Evolutionary conservation across 2,329 filamentous ascomycete genomes (phyloP).

Genomic region (Falciphora oryzae): DNA sequence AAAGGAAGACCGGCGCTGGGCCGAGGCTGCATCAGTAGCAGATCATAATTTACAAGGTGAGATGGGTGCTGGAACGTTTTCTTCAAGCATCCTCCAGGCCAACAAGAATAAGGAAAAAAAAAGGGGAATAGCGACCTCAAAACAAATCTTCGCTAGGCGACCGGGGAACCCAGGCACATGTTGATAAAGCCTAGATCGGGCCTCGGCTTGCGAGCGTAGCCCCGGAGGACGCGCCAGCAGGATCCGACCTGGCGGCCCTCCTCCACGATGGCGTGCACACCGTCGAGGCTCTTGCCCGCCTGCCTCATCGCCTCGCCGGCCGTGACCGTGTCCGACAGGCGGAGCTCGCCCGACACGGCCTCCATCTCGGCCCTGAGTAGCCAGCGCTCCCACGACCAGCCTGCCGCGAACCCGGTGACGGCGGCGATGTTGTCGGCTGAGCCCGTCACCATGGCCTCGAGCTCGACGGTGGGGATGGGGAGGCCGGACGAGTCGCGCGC

Average conservation of each 20-base stretch:
- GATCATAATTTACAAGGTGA: not conserved
- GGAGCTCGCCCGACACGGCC: constrained; percentile 62
- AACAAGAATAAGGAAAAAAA: not conserved
- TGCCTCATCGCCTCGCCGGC: constrained; percentile 45
- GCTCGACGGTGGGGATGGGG: constrained; percentile 40
- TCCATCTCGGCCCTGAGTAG: constrained; percentile 82
- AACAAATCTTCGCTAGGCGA: not conserved
- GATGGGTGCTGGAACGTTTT: not conserved
- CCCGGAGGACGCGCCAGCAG: constrained; percentile 56
- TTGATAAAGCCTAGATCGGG: constrained; percentile 31
- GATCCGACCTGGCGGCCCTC: constrained; percentile 55
- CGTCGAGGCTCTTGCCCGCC: constrained; percentile 54
- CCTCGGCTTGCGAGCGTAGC: constrained; percentile 58
- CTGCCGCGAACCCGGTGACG: constrained; percentile 75
- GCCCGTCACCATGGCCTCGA: constrained; percentile 60
- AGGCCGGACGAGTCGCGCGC: constrained; percentile 31
- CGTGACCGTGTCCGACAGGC: constrained; percentile 47
- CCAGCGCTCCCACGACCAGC: constrained; percentile 96
- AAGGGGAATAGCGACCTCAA: not conserved
- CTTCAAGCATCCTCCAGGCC: not conserved
- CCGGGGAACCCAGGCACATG: constrained; percentile 25
- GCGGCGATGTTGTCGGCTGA: constrained; percentile 67
- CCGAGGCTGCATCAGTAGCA: not conserved
- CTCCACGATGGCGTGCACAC: constrained; percentile 55
- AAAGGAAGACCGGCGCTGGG: not conserved